Evolutionary conservation across 495 filamentous ascomycete genomes (phyloP).

Genomic region (Hypoxylon fragiforme): DNA sequence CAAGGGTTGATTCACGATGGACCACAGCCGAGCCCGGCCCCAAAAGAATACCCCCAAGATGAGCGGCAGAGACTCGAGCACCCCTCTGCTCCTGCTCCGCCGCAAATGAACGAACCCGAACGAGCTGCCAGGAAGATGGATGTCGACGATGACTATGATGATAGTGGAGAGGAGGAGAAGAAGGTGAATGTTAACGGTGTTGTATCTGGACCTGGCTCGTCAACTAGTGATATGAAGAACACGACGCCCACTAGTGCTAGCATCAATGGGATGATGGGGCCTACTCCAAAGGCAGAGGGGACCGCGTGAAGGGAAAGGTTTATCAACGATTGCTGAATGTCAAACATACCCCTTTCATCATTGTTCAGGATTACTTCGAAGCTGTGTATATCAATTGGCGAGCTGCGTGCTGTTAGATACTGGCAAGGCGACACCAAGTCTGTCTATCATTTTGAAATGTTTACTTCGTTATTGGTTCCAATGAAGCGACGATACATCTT

Average conservation of each 20-base stretch:
- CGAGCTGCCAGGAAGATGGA: constrained; percentile 93
- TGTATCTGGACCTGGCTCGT: constrained; percentile 40
- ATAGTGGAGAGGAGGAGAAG: constrained; percentile 88
- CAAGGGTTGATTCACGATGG: constrained; percentile 59
- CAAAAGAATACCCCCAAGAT: constrained; percentile 62
- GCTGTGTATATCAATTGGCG: constrained; percentile 31
- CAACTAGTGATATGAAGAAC: constrained; percentile 52
- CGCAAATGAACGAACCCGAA: constrained; percentile 65
- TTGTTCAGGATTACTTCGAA: constrained; percentile 18
- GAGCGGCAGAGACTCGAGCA: constrained; percentile 53
- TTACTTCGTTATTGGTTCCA: constrained; percentile 19
- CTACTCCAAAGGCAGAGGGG: constrained; percentile 43
- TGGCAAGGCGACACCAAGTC: constrained; percentile 28
- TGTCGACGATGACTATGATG: constrained; percentile 91
- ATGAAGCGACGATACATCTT: constrained; percentile 11
- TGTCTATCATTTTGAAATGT: constrained; percentile 30
- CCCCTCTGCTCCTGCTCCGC: constrained; percentile 49
- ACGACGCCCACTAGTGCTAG: constrained; percentile 47
- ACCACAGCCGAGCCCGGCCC: constrained; percentile 56
- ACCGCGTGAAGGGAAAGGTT: constrained; percentile 17
- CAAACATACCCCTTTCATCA: constrained; percentile 25
- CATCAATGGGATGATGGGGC: constrained; percentile 52
- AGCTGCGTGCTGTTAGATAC: constrained; percentile 26
- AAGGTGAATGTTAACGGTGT: constrained; percentile 49
- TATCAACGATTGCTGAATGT: constrained; percentile 19